phyloP scores from a whole-genome alignment of 2,329 filamentous ascomycete genomes.

The Cladophialophora psammophila region DNA sequence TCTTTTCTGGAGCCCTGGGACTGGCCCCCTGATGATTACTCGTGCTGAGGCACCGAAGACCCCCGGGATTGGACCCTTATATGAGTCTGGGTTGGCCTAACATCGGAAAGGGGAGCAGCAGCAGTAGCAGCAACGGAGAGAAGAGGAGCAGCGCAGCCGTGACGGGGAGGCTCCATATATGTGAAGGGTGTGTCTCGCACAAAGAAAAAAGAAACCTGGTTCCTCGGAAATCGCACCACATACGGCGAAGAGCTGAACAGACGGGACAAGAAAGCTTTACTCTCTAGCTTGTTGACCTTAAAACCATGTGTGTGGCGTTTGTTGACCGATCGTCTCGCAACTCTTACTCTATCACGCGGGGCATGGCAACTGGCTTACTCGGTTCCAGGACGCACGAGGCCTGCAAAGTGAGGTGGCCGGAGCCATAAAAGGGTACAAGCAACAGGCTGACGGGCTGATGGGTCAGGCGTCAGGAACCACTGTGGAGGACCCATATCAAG shows the following conservation, averaged over 20 bases:
- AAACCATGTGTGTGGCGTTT: not conserved
- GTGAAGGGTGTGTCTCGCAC: not conserved
- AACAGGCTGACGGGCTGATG: not conserved
- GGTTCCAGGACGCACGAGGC: not conserved
- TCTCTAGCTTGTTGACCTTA: not conserved
- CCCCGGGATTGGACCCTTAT: not conserved
- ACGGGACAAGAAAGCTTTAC: not conserved
- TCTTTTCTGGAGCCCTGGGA: no score
- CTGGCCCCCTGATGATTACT: not conserved
- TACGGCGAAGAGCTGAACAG: not conserved
- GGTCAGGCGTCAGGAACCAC: not conserved
- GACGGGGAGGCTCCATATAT: not conserved
- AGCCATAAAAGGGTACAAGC: not conserved
- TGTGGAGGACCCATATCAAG: not conserved
- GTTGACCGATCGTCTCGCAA: conserved; percentile 3
- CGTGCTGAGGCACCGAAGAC: not conserved
- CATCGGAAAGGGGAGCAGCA: not conserved
- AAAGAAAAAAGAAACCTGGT: not conserved
- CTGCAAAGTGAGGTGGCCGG: not conserved
- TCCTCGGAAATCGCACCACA: conserved; percentile 1
- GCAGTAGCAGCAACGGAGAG: not conserved
- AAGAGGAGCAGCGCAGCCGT: not conserved
- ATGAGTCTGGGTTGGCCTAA: not conserved
- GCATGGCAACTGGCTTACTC: not conserved
- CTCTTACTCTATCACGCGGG: not conserved